Percentiles rank a stretch among this genome's conserved stretches.
phyloP scores from a whole-genome alignment of 768 basidiomycete genomes.

The Phlebiopsis gigantea region DNA sequence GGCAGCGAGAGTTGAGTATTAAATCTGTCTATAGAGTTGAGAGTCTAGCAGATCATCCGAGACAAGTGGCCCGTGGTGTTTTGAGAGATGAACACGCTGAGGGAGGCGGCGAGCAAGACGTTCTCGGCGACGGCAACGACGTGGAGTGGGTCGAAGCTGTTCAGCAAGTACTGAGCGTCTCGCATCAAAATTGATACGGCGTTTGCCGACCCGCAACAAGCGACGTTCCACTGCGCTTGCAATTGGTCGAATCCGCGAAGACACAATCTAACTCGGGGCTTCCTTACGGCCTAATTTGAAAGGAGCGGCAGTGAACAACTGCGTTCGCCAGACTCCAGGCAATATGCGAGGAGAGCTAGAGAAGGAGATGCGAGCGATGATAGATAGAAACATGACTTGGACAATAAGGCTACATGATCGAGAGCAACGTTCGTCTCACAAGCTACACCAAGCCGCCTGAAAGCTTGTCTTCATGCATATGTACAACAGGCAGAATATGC shows the following conservation, averaged over 20 bases:
- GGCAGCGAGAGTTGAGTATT: constrained; percentile 3
- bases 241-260: too few species aligned
- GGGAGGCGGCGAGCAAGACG: constrained; percentile 6
- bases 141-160: constrained; percentile 1
- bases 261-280: too few species aligned
- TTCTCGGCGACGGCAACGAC: constrained; percentile 6
- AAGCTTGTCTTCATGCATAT: neutral
- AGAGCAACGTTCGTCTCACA: neutral
- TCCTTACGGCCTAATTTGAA: too few species aligned
- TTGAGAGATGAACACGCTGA: neutral
- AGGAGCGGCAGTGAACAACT: too few species aligned
- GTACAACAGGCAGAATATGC: neutral
- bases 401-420: constrained; percentile 3
- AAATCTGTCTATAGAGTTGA: neutral
- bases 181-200: constrained; percentile 1
- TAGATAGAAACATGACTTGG: neutral
- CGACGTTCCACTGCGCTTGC: too few species aligned
- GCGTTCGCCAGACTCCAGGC: too few species aligned
- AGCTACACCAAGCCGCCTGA: neutral
- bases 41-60: constrained; percentile 7
- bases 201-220: neutral
- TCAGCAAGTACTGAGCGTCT: constrained; percentile 1
- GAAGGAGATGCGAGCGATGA: too few species aligned
- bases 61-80: neutral
- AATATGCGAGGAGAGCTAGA: too few species aligned